Conservation (phyloP, 768 basidiomycete genomes). For the Chalciporus pseudorubinellus region DNA sequence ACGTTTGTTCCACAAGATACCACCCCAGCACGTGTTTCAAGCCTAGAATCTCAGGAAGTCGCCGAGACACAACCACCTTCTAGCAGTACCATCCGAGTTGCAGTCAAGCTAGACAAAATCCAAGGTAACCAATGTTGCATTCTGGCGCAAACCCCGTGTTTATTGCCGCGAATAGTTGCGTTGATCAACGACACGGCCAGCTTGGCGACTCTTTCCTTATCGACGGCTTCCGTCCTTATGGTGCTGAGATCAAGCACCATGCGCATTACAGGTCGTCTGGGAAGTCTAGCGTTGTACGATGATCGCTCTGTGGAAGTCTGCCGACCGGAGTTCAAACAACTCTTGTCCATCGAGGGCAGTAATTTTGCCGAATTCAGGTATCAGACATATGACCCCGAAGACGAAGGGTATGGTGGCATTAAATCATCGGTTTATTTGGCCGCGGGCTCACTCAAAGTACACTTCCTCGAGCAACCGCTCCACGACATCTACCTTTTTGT, state of each 20-base stretch:
- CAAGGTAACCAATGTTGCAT: slow-evolving; percentile 50
- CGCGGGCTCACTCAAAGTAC: slow-evolving; percentile 86
- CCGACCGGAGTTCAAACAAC: slow-evolving; percentile 70
- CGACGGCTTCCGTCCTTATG: slow-evolving; percentile 84
- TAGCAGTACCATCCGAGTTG: slow-evolving; percentile 69
- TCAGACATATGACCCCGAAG: slow-evolving; percentile 80
- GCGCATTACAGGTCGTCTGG: slow-evolving; percentile 76
- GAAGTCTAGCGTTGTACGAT: slow-evolving; percentile 79
- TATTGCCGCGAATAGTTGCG: slow-evolving; percentile 49
- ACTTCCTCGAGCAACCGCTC: slow-evolving; percentile 89
- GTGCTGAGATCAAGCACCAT: slow-evolving; percentile 70
- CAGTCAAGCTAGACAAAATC: slow-evolving; percentile 81
- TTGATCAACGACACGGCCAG: slow-evolving; percentile 68
- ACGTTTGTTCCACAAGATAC: slow-evolving; percentile 71
- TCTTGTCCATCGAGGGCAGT: slow-evolving; percentile 91
- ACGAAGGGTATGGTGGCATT: slow-evolving; percentile 68
- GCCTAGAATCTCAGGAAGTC: slow-evolving; percentile 7
- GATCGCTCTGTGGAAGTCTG: slow-evolving; percentile 53
- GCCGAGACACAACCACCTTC: slow-evolving; percentile 6
- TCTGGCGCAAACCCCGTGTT: slow-evolving; percentile 2
- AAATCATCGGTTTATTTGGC: slow-evolving; percentile 80
- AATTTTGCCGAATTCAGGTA: slow-evolving; percentile 94
- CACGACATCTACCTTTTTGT: slow-evolving; percentile 83
- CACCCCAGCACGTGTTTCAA: slow-evolving; percentile 6
- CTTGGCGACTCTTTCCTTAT: slow-evolving; percentile 84